Base-by-base conservation (phyloP, 768 basidiomycete species). In the Suillus decipiens region DNA sequence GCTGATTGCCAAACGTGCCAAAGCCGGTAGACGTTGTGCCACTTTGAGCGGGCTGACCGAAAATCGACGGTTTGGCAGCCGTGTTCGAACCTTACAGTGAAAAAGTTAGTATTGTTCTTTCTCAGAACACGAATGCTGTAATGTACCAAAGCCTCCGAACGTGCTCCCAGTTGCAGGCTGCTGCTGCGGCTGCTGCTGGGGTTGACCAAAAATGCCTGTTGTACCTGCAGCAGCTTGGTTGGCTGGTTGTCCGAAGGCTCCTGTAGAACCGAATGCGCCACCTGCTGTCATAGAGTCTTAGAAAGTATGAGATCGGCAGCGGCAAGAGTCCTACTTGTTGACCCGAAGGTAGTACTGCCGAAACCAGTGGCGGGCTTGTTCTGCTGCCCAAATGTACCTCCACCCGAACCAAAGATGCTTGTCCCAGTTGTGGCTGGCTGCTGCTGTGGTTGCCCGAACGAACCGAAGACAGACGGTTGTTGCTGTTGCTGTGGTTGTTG, bases 401-500 rank as follows among this genome's bases (percentile, higher is more conserved):
- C 51, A 31, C 80, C 73, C 55, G 71, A 67, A 55, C 77, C 72
- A 34, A 81, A 81, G 17, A 75, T 65, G 48, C 66, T 54, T 12
- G 65, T 57, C 31, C 78, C 70, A 2, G 80, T 47, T 63, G 70
- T 63, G 4, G 69, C 70, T 64, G 68, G 74, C 56, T 70, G 80
- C 42, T 72, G 75, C 42, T 72, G 75, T 19, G 78, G 74, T 72
- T 84, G 85, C 37, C 84, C 83, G 72, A 89, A 89, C 2, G 80
- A 72, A 63, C 83, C 80, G 65, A 85, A 86, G 31, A 79, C 74
- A 39, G 78, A 72, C 7, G 74, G 70, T 61, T 77, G 76, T 41
- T 67, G 75, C 14, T 78, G 74, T 17, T 78, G 74, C 71, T 84
- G 71, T 58, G 72, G 77, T 11, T 34, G 34, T 47, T 70, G 76